Percentiles rank a stretch among this genome's conserved stretches.
These are phyloP conservation scores for Pythium biforme DNA, from an alignment of 352 stramenopile genomes.

Conservation along the genomic window DNA sequence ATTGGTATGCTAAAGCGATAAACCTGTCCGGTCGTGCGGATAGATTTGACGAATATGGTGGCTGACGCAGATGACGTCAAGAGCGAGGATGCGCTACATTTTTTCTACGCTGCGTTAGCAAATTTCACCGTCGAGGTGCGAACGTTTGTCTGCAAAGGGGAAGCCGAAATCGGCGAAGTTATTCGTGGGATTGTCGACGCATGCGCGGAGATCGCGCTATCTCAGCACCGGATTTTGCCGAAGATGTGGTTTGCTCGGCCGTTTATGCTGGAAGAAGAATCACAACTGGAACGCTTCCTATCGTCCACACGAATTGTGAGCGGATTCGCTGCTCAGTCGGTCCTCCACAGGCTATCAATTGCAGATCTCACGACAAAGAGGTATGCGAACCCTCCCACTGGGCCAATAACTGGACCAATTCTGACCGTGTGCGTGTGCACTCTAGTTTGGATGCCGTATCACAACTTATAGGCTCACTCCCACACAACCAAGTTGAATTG, in stretches of 20 bases:
- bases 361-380: conserved; percentile 50
- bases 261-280: conserved; percentile 76
- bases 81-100: conserved; percentile 28
- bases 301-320: conserved; percentile 66
- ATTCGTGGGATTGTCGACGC: conserved; percentile 54
- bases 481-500: conserved; percentile 2
- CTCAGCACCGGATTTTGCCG: conserved; percentile 42
- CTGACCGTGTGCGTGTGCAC: background rate
- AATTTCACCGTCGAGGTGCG: conserved; percentile 57
- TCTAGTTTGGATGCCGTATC: conserved; percentile 10
- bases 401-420: too few species aligned
- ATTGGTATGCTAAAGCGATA: conserved; percentile 36
- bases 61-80: conserved; percentile 3
- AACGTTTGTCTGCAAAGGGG: conserved; percentile 35
- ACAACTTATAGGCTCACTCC: conserved; percentile 7
- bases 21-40: conserved; percentile 2
- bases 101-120: conserved; percentile 55
- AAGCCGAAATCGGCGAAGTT: conserved; percentile 36
- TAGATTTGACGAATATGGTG: background rate
- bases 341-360: conserved; percentile 65
- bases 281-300: conserved; percentile 70
- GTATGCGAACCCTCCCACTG: conserved; percentile 26
- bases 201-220: conserved; percentile 50
- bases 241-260: conserved; percentile 74
- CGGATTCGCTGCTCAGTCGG: conserved; percentile 59